Conservation (phyloP, 306 rosid species). For the Glycine soja region DNA sequence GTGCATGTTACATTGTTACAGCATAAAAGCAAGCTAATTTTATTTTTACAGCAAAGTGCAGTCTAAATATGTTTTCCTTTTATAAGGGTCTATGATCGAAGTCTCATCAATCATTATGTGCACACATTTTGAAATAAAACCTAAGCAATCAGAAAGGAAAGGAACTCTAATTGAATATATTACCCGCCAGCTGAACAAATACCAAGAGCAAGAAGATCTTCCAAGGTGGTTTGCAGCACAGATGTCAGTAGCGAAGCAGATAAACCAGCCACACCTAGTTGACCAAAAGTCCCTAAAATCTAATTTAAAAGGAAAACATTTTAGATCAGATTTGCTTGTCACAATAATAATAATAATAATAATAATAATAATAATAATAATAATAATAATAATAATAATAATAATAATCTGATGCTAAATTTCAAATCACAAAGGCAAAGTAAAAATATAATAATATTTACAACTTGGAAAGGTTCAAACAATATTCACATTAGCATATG, state of each 20-base stretch:
- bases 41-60: background rate
- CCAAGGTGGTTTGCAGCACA: conserved; percentile 80
- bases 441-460: background rate
- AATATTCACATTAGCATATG: conserved; percentile 8
- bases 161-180: conserved; percentile 43
- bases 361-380: too few species aligned
- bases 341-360: too few species aligned
- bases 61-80: conserved; percentile 26
- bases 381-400: background rate
- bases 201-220: conserved; percentile 98
- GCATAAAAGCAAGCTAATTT: background rate
- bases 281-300: conserved; percentile 88
- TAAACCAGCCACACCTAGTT: conserved; percentile 93
- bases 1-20: background rate
- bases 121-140: conserved; percentile 11
- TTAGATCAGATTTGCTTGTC: conserved; percentile 34
- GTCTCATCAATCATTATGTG: conserved; percentile 15
- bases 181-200: conserved; percentile 99
- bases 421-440: background rate
- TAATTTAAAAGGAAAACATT: conserved; percentile 43
- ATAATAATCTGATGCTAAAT: background rate
- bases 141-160: conserved; percentile 4
- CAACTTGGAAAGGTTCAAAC: background rate
- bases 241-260: conserved; percentile 95
- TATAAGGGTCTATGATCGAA: conserved; percentile 1